phyloP scores from a whole-genome alignment of 768 basidiomycete species.

The Kwoniella sp. region DNA sequence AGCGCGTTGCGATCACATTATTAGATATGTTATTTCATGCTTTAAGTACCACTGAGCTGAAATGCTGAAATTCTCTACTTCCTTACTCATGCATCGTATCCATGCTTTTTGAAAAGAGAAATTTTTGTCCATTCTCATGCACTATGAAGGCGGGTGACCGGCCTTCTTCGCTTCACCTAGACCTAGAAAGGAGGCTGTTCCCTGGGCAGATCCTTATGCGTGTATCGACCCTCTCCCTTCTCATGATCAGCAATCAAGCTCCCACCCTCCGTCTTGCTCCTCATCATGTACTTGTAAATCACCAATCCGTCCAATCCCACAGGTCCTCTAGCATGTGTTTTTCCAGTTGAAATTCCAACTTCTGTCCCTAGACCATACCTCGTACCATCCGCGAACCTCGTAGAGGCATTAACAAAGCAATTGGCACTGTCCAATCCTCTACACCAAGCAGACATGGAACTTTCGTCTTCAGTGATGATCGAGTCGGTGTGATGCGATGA shows the following conservation, averaged over 20 bases:
- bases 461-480: constrained; percentile 80
- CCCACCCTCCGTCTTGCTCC: constrained; percentile 71
- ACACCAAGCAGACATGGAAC: constrained; percentile 68
- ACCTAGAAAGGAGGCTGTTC: constrained; percentile 38
- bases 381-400: constrained; percentile 95
- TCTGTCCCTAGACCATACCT: constrained; percentile 96
- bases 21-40: no score
- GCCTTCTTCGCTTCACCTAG: no score
- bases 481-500: constrained; percentile 93
- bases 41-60: no score
- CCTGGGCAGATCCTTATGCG: constrained; percentile 48
- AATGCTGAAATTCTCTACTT: no score
- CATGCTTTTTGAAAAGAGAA: no score
- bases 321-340: constrained; percentile 93
- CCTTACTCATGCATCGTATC: no score
- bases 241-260: constrained; percentile 85
- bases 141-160: no score
- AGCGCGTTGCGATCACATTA: no score
- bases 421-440: constrained; percentile 88
- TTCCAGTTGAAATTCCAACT: constrained; percentile 94
- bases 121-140: no score
- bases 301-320: constrained; percentile 91
- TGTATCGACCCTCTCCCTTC: constrained; percentile 68
- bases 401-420: constrained; percentile 91
- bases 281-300: constrained; percentile 93